A percentile compares a stretch with the other conserved stretches of the same genome.
These are phyloP conservation scores for Glycyrrhiza uralensis DNA, from an alignment of 306 rosid species.

Conservation along the genomic window DNA sequence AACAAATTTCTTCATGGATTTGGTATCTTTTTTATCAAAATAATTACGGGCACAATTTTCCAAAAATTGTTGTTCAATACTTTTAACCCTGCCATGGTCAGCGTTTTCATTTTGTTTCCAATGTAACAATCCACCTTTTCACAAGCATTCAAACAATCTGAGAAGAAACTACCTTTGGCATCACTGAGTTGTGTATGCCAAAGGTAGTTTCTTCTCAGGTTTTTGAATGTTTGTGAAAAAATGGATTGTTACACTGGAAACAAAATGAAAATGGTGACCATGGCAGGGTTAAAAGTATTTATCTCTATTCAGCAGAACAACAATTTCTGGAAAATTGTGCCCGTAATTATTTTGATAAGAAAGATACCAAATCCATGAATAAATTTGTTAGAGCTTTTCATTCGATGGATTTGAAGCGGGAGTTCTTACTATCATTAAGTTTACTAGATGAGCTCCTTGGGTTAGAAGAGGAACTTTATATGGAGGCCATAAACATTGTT, in stretches of 20 bases:
- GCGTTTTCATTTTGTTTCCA: conserved; percentile 55
- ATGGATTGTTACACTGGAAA: conserved; percentile 56
- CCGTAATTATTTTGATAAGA: conserved; percentile 36
- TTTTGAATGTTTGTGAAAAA: conserved; percentile 54
- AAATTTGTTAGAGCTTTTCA: conserved; percentile 65
- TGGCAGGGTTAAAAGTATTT: conserved; percentile 4
- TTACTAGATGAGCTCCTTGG: conserved; percentile 58
- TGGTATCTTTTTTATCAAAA: conserved; percentile 37
- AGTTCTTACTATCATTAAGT: conserved; percentile 43
- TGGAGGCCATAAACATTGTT: conserved; percentile 57
- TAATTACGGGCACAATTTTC: conserved; percentile 62
- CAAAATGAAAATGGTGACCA: conserved; percentile 37
- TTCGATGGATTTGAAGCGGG: conserved; percentile 46
- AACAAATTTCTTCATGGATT: conserved; percentile 70
- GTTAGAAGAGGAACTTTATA: conserved; percentile 70
- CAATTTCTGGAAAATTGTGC: conserved; percentile 64
- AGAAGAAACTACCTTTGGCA: conserved; percentile 52
- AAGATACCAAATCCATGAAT: conserved; percentile 62
- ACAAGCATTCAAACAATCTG: conserved; percentile 57
- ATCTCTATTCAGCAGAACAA: conserved; percentile 44
- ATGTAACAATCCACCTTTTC: conserved; percentile 41
- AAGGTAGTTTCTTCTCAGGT: conserved; percentile 45
- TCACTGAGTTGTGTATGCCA: conserved; percentile 63
- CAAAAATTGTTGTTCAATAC: conserved; percentile 48
- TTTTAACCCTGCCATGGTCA: conserved; percentile 14